Base-by-base conservation (phyloP, 495 filamentous ascomycete species). In the Xylaria nigripes region DNA sequence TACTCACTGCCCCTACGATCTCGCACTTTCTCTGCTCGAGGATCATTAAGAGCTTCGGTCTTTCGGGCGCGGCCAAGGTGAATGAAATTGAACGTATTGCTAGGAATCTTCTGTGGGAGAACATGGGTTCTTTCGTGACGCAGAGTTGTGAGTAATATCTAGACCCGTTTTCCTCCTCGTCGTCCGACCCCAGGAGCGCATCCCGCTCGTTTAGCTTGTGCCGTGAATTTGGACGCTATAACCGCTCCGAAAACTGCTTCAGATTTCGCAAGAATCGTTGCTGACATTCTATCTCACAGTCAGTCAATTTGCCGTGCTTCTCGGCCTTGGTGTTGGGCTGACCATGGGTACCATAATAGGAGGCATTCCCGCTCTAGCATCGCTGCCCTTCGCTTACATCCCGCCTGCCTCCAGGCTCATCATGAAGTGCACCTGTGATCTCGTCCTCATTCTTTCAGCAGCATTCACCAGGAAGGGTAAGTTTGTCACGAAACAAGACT, bases 21-120 rank as follows among this genome's bases (percentile, higher is more conserved):
- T 55, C 53, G 19, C 53, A 55, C n/a, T 55, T 55, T 46, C 53
- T 55, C n/a, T 55, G 53, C 40, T n/a, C 53, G 13, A 55, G 25
- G 29, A 55, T 55, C 16, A 55, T 55, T 38, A 55, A 50, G 24
- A 44, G 45, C 29, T 55, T 55, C 6, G 53, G 53, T 3, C 53
- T 55, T 34, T 19, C 53, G 44, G 27, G 40, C 8, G 49, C 53
- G 3, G 53, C 53, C n/a, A 55, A 55, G 29, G 53, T 55, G 46
- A 55, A 19, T 15, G 53, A 55, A 15, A 48, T 55, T 3, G 53
- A 55, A 16, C 53, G 53, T 7, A 55, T 55, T 10, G 53, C 53
- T 2, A 49, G 29, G 21, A 42, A 45, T 43, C 40, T 55, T 13
- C 21, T 55, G 13, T 55, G 53, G 53, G 50, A 55, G 46, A 55